Conservation (phyloP, 2,329 filamentous ascomycete species). For the Cladobotryum protrusum region DNA sequence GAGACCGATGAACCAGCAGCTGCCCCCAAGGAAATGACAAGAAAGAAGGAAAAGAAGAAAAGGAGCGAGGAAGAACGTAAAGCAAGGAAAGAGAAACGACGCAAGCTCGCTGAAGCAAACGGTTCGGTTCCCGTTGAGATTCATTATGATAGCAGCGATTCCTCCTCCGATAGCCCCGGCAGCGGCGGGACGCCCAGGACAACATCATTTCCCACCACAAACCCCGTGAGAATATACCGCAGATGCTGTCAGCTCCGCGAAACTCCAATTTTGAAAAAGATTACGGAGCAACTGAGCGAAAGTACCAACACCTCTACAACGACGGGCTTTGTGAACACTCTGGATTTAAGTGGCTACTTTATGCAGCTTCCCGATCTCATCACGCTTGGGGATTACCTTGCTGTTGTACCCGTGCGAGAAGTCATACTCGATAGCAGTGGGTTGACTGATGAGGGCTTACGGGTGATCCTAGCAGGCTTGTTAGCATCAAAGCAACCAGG, state of each 20-base stretch:
- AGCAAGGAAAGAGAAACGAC: constrained; percentile 83
- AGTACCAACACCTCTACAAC: constrained; percentile 58
- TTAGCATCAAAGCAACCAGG: constrained; percentile 69
- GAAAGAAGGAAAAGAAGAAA: constrained; percentile 95
- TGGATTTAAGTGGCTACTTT: constrained; percentile 80
- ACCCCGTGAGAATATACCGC: constrained; percentile 87
- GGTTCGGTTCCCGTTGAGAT: constrained; percentile 82
- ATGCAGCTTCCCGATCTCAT: constrained; percentile 77
- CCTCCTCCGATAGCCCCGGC: constrained; percentile 30
- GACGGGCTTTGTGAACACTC: constrained; percentile 70
- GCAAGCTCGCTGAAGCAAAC: constrained; percentile 79
- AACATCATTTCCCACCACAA: constrained; percentile 64
- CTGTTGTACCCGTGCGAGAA: constrained; percentile 84
- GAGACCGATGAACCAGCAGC: constrained; percentile 15
- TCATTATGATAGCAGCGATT: constrained; percentile 61
- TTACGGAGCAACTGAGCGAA: constrained; percentile 79
- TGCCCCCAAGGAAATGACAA: constrained; percentile 41
- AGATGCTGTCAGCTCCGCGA: constrained; percentile 91
- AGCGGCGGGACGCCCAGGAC: constrained; percentile 21
- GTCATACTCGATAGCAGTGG: constrained; percentile 82
- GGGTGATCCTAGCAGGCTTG: constrained; percentile 80
- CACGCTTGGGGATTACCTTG: constrained; percentile 88
- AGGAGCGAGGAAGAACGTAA: constrained; percentile 88
- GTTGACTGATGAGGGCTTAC: constrained; percentile 76
- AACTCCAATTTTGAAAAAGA: constrained; percentile 83